A percentile compares a stretch with the other conserved stretches of the same genome.
phyloP scores from a whole-genome alignment of 2,329 filamentous ascomycete species.

The Colletotrichum lentis region DNA sequence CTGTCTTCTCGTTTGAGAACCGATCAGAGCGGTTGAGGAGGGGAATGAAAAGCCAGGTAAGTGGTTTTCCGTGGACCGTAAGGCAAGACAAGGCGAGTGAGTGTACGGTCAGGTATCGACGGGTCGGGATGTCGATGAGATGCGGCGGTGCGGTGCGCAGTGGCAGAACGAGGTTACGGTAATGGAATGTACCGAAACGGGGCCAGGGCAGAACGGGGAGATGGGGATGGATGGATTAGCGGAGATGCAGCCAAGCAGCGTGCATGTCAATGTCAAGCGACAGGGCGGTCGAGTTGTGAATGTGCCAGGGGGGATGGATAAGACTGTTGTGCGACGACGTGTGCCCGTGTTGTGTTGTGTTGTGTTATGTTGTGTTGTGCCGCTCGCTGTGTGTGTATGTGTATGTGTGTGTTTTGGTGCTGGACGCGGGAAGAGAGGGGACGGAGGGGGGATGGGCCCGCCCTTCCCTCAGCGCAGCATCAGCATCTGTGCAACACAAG shows the following conservation, averaged over 20 bases:
- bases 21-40: conserved; percentile 3
- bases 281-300: conserved; percentile 28
- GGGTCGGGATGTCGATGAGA: conserved; percentile 29
- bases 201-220: conserved; percentile 25
- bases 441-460: not conserved
- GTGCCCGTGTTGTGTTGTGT: no score
- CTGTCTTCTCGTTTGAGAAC: not conserved
- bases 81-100: conserved; percentile 8
- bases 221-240: conserved; percentile 23
- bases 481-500: conserved; percentile 2
- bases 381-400: no score
- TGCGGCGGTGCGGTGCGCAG: conserved; percentile 32
- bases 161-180: conserved; percentile 27
- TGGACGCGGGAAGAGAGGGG: not conserved
- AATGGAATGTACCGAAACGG: conserved; percentile 37
- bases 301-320: conserved; percentile 20
- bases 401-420: conserved; percentile 15
- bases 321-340: conserved; percentile 10
- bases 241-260: conserved; percentile 24
- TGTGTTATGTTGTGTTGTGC: conserved; percentile 2
- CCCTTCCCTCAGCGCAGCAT: not conserved
- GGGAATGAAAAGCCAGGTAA: not conserved
- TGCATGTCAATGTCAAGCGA: conserved; percentile 18
- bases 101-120: conserved; percentile 21
- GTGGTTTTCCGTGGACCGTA: not conserved